phyloP scores from a whole-genome alignment of 768 basidiomycete genomes.

The Hypholoma sublateritium region DNA sequence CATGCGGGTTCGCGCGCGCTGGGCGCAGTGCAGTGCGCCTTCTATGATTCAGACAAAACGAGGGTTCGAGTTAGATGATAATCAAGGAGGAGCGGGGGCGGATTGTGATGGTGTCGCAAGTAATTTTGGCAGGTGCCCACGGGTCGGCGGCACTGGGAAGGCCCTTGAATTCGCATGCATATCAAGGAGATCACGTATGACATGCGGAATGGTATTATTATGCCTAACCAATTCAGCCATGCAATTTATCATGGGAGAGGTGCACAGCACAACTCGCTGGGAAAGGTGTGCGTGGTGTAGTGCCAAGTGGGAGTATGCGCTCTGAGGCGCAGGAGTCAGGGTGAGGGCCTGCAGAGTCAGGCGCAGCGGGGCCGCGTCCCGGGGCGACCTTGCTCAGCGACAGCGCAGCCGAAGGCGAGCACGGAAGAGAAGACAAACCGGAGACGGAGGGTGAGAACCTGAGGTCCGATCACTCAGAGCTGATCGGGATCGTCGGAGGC shows the following conservation, averaged over 20 bases:
- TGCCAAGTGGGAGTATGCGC: background rate
- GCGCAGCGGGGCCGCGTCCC: background rate
- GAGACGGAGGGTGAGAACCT: background rate
- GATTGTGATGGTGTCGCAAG: constrained; percentile 6
- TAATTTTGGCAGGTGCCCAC: background rate
- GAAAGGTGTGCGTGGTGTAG: too few relatives aligned
- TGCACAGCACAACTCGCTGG: too few relatives aligned
- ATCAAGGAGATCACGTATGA: background rate
- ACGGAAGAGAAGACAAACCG: background rate
- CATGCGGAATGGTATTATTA: too few relatives aligned
- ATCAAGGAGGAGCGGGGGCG: constrained; percentile 3
- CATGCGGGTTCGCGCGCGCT: background rate
- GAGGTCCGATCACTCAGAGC: background rate
- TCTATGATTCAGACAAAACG: background rate
- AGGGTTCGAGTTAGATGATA: background rate
- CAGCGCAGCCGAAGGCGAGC: background rate
- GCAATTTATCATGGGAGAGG: too few relatives aligned
- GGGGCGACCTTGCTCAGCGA: background rate
- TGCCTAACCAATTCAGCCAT: too few relatives aligned
- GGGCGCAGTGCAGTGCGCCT: background rate
- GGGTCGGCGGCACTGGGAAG: background rate
- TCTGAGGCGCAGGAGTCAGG: background rate
- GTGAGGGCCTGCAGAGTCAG: background rate
- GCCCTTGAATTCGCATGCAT: background rate
- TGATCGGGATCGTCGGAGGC: constrained; percentile 2